phyloP scores from a whole-genome alignment of 2,329 filamentous ascomycete genomes.

The Pestalotiopsis sp. region DNA sequence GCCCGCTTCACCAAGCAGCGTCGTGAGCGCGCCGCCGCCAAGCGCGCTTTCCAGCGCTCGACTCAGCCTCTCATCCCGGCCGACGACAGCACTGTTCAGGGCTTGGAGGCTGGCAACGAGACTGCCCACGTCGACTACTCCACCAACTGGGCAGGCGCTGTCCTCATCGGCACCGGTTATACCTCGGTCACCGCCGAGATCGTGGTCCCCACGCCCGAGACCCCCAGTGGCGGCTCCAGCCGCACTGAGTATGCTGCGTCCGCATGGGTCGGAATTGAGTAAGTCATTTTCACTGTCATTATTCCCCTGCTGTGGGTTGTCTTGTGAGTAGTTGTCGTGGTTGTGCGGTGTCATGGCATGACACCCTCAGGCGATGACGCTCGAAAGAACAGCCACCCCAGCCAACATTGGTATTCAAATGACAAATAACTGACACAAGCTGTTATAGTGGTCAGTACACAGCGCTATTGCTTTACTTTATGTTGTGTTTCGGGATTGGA shows the following conservation, averaged over 20 bases:
- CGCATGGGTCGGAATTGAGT: no score
- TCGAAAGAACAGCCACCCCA: no score
- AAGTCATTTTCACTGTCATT: no score
- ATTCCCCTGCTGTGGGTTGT: no score
- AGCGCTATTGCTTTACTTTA: no score
- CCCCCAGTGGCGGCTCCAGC: conserved; percentile 33
- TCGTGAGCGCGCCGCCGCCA: conserved; percentile 35
- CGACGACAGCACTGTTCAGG: background rate
- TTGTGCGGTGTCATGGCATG: no score
- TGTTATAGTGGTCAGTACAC: no score
- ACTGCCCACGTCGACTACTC: conserved; percentile 46
- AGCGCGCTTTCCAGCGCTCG: conserved; percentile 25
- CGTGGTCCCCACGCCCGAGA: conserved; percentile 51
- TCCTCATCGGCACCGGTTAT: conserved; percentile 52
- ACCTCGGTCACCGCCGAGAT: conserved; percentile 56
- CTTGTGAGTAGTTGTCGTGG: no score
- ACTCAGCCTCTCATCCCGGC: background rate
- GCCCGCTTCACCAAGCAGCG: conserved; percentile 45
- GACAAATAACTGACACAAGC: no score
- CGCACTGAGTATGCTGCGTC: conserved; percentile 31
- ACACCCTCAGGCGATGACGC: no score
- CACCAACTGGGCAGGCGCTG: conserved; percentile 62
- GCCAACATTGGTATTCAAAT: no score
- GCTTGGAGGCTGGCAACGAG: conserved; percentile 1
- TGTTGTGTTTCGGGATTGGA: no score